Base-by-base conservation (phyloP, 2,329 filamentous ascomycete species). In the Alternaria brassicae region DNA sequence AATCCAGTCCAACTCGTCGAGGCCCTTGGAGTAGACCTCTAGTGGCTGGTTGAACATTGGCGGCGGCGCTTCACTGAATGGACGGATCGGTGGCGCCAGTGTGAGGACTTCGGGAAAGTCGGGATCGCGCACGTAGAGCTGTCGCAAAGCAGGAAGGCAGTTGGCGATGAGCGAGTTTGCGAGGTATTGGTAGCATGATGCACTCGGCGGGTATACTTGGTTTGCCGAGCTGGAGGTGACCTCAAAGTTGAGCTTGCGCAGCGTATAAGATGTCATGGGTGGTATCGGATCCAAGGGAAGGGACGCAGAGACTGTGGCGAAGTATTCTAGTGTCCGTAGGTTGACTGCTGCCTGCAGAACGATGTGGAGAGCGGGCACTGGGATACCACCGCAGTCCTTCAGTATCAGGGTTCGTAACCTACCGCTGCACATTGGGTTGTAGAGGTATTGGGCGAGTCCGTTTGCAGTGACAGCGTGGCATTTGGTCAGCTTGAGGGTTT, bases 41-140 rank as follows among this genome's bases (percentile, higher is more conserved):
- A 90, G 80, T 2, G 84, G 82, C 64, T 88, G 86, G 27, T 81
- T 80, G 63, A 89, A 81, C 21, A 78, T 78, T 9, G 72, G 72
- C 15, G 66, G 65, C 34, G 73, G 72, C 15, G 70, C 75, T 60
- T 80, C 78, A 21, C 81, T 82, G 61, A 85, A 86, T 1, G 83
- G 77, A 6, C 83, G 81, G 1, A 81, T 82, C 2, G 91, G 89
- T 1, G 90, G 90, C 1, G 88, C 86, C 6, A 94, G 83, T 13
- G 93, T 84, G 6, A 97, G 86, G 10, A 89, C 85, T 67, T 96
- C 92, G 2, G 93, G 89, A 74, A 98, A 97, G 49, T 86, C 84
- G 25, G 90, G 86, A 70, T 97, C 93, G 50, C 92, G 90, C 17
- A 97, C 94, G 74, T 96, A 97, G 7, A 98, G 85, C 21, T 89